Percentiles rank a stretch among this genome's conserved stretches.
phyloP scores from a whole-genome alignment of 768 basidiomycete genomes.

The Tricholoma terreum region DNA sequence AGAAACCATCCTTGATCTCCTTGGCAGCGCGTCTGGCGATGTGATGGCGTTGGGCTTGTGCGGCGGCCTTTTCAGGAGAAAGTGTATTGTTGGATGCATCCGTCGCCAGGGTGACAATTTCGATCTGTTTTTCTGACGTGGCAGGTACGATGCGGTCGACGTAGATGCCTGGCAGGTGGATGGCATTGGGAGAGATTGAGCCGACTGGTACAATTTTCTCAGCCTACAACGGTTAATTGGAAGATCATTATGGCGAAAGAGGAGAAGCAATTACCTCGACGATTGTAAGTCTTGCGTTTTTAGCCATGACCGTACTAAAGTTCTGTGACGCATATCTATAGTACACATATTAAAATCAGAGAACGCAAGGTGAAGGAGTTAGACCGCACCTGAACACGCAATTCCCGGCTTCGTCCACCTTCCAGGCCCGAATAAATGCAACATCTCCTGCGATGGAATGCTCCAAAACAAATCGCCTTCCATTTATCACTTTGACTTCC shows the following conservation, averaged over 20 bases:
- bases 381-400: conserved; percentile 74
- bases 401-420: conserved; percentile 89
- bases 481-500: conserved; percentile 73
- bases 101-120: conserved; percentile 68
- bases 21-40: conserved; percentile 87
- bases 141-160: conserved; percentile 86
- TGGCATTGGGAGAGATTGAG: conserved; percentile 72
- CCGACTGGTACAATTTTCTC: conserved; percentile 88
- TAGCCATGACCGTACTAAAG: conserved; percentile 84
- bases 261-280: conserved; percentile 57
- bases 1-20: conserved; percentile 84
- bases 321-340: conserved; percentile 82
- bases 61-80: conserved; percentile 50
- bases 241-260: neutral
- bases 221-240: conserved; percentile 45
- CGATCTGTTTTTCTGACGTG: conserved; percentile 73
- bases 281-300: conserved; percentile 85
- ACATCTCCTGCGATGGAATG: conserved; percentile 76
- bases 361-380: conserved; percentile 1
- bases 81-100: conserved; percentile 31
- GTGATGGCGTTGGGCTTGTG: conserved; percentile 56
- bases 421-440: conserved; percentile 88
- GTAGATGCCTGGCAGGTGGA: conserved; percentile 84
- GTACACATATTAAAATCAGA: neutral
- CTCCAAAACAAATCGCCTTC: conserved; percentile 81